These are phyloP conservation scores for Phylloporus gajari DNA, from an alignment of 1,284 basidiomycete genomes.

Conservation along the genomic window DNA sequence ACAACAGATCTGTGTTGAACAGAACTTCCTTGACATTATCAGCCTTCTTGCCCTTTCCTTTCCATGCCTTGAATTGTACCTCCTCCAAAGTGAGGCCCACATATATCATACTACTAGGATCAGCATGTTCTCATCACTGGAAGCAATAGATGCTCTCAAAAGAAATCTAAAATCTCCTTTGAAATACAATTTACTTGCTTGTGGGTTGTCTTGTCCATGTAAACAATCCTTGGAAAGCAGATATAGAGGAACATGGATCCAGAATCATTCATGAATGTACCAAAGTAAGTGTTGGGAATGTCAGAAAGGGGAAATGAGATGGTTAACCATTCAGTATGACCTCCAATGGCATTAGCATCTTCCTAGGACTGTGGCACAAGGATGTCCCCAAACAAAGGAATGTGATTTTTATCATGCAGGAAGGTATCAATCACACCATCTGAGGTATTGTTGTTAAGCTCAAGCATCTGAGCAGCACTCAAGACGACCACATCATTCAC, in stretches of 20 bases:
- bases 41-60: not conserved
- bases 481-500: not conserved
- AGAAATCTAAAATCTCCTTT: slow-evolving; percentile 15
- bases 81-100: slow-evolving; percentile 8
- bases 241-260: slow-evolving; percentile 12
- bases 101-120: not conserved
- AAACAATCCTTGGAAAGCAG: slow-evolving; percentile 30
- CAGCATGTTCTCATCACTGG: slow-evolving; percentile 12
- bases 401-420: not conserved
- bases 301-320: not conserved
- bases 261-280: not conserved
- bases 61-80: slow-evolving; percentile 12
- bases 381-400: too few species aligned
- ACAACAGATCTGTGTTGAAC: not conserved
- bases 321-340: not conserved
- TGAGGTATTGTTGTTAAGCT: not conserved
- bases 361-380: slow-evolving; percentile 18
- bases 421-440: not conserved
- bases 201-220: slow-evolving; percentile 11
- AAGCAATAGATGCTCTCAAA: slow-evolving; percentile 18
- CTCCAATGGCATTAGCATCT: slow-evolving; percentile 4
- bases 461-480: not conserved
- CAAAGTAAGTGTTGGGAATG: not conserved
- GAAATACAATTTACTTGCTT: slow-evolving; percentile 14
- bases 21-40: not conserved